phyloP scores from a whole-genome alignment of 1,139 yeast genomes.

The Suhomyces choctaworum region DNA sequence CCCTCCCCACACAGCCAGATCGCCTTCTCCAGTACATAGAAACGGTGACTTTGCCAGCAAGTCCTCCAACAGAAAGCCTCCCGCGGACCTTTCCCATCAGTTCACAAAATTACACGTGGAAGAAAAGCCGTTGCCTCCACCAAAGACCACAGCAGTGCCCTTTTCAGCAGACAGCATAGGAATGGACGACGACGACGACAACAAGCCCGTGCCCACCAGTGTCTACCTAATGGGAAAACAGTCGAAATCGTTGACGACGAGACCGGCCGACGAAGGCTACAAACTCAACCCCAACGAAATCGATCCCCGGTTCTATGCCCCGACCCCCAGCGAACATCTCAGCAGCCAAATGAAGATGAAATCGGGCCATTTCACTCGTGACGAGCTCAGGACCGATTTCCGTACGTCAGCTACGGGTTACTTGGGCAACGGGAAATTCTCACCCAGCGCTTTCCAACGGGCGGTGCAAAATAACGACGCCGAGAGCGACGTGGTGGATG shows the following conservation, averaged over 20 bases:
- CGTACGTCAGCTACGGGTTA: constrained; percentile 24
- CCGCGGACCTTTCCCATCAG: constrained; percentile 4
- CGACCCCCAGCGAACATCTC: constrained; percentile 46
- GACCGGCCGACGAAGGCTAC: constrained; percentile 10
- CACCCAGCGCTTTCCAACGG: constrained; percentile 41
- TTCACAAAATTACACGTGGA: constrained; percentile 8
- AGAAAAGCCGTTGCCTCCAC: constrained; percentile 6
- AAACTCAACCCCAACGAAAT: constrained; percentile 36
- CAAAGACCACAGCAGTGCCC: constrained; percentile 27
- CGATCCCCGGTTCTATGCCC: constrained; percentile 48
- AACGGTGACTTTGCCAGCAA: constrained; percentile 3
- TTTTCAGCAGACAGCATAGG: constrained; percentile 50
- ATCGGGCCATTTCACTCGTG: constrained; percentile 21
- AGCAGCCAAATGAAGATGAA: constrained; percentile 24
- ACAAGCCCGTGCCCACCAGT: constrained; percentile 32
- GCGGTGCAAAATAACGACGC: constrained; percentile 15
- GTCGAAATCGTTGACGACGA: constrained; percentile 30
- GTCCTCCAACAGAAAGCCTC: constrained; percentile 2
- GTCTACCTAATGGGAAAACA: constrained; percentile 40
- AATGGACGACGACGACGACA: constrained; percentile 29
- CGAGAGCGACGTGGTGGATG: constrained; percentile 18
- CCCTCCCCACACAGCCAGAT: constrained; percentile 11
- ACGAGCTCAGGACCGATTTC: constrained; percentile 24
- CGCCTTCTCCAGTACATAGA: background rate
- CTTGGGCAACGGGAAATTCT: constrained; percentile 34